Percentiles rank a stretch among this genome's conserved stretches.
Conservation (phyloP, 371 early-diverging fungal genomes). For the Capniomyces stellatus region DNA sequence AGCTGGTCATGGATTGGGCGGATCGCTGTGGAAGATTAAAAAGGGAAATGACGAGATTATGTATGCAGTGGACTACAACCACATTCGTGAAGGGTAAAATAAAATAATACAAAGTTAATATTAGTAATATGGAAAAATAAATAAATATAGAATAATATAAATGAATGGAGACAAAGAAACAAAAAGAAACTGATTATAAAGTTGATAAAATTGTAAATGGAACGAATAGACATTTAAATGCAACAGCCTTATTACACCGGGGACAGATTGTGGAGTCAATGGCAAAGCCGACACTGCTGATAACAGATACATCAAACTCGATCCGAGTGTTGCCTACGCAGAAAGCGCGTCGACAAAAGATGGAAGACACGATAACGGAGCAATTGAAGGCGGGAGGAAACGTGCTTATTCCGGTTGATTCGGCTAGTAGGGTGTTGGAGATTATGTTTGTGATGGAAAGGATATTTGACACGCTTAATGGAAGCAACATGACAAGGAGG, state of each 20-base stretch:
- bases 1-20: constrained; percentile 95
- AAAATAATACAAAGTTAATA: too few relatives aligned
- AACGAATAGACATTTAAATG: constrained; percentile 65
- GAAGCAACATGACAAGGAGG: not conserved
- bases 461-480: not conserved
- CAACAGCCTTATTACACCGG: constrained; percentile 48
- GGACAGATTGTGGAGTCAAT: constrained; percentile 60
- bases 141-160: too few relatives aligned
- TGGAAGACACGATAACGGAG: constrained; percentile 46
- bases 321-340: constrained; percentile 46
- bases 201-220: too few relatives aligned
- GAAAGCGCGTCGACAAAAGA: constrained; percentile 48
- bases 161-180: too few relatives aligned
- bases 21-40: constrained; percentile 91
- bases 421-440: constrained; percentile 83
- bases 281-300: constrained; percentile 65
- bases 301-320: constrained; percentile 77
- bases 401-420: constrained; percentile 80
- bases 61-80: constrained; percentile 93
- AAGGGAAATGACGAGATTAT: constrained; percentile 86
- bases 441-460: constrained; percentile 67
- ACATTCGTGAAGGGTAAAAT: constrained; percentile 76
- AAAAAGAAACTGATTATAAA: too few relatives aligned
- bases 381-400: constrained; percentile 49
- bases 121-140: too few relatives aligned